Evolutionary conservation across 2,329 filamentous ascomycete species (phyloP).

Genomic region (Thelonectria rubi): DNA sequence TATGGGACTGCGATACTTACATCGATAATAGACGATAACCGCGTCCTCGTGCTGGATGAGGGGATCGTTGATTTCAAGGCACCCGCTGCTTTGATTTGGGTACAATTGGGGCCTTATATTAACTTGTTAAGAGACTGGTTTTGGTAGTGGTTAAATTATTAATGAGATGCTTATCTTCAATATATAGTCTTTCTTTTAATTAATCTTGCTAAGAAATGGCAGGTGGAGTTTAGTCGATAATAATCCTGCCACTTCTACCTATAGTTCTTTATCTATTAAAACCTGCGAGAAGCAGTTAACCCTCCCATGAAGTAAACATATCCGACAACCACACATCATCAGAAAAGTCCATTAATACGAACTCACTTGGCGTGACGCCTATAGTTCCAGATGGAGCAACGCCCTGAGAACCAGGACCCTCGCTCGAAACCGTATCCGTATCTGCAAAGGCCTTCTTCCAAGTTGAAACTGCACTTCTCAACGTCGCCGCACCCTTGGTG

Average conservation of each 20-base stretch:
- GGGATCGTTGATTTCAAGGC: too few relatives aligned
- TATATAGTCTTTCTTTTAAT: too few relatives aligned
- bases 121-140: too few relatives aligned
- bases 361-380: background rate
- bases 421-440: background rate
- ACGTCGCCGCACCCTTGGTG: conserved; percentile 2
- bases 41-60: too few relatives aligned
- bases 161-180: too few relatives aligned
- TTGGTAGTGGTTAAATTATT: too few relatives aligned
- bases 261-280: conserved; percentile 34
- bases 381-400: background rate
- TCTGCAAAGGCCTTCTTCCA: conserved; percentile 27
- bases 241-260: background rate
- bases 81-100: too few relatives aligned
- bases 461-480: conserved; percentile 21
- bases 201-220: too few relatives aligned
- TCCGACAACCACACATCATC: conserved; percentile 25
- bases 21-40: too few relatives aligned
- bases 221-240: too few relatives aligned
- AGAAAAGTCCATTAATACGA: conserved; percentile 18
- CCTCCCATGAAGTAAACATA: conserved; percentile 17
- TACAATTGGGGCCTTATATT: too few relatives aligned
- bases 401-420: background rate
- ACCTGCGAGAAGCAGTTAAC: conserved; percentile 8
- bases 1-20: too few relatives aligned